Evolutionary conservation across 2,329 filamentous ascomycete species (phyloP).

Genomic region (Fusarium sp.): DNA sequence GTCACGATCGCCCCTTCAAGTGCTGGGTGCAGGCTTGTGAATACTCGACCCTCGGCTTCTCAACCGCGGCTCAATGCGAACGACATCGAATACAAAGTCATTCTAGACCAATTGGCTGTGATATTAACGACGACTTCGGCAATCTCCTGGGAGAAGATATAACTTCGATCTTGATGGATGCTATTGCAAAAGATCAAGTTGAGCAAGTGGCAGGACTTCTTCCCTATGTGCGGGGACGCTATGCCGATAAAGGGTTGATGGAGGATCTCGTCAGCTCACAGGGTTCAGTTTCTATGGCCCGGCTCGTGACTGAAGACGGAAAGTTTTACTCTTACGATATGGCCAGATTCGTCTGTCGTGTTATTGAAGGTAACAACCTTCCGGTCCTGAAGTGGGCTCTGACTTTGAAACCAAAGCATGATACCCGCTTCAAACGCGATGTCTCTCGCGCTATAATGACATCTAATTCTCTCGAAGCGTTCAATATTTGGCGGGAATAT

Average conservation of each 20-base stretch:
- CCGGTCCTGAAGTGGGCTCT: rapidly evolving
- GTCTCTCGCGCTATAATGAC: not conserved
- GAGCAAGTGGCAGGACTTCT: not conserved
- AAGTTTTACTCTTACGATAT: too few relatives aligned
- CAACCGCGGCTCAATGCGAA: not conserved
- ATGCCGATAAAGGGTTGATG: not conserved
- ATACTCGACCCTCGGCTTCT: not conserved
- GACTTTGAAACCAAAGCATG: too few relatives aligned
- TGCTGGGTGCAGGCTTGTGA: rapidly evolving
- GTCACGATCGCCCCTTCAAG: not conserved
- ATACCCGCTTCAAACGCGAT: too few relatives aligned
- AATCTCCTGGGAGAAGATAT: not conserved
- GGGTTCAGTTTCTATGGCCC: not conserved
- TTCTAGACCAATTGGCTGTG: rapidly evolving
- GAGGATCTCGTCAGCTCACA: not conserved
- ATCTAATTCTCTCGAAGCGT: not conserved
- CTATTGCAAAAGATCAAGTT: not conserved
- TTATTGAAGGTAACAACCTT: rapidly evolving
- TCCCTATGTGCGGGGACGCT: not conserved
- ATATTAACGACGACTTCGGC: rapidly evolving
- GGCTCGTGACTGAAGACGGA: not conserved
- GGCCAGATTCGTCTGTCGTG: not conserved
- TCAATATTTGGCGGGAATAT: not conserved
- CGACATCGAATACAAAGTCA: not conserved
- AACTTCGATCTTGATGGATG: not conserved